These are phyloP conservation scores for Pythium utonaiense DNA, from an alignment of 352 stramenopile genomes.

Conservation along the genomic window DNA sequence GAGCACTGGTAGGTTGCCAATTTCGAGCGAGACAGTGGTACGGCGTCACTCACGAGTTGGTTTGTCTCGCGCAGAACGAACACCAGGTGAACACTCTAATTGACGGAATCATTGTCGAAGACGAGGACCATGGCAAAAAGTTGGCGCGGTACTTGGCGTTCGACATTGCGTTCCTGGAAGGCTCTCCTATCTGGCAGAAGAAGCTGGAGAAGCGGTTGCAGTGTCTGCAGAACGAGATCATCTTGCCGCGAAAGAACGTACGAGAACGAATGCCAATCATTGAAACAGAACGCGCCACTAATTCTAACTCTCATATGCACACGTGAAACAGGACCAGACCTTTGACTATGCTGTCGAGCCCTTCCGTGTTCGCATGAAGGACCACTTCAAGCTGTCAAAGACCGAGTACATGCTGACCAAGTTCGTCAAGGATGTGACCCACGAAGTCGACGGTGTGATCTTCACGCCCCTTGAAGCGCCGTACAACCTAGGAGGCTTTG, in stretches of 20 bases:
- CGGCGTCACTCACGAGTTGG: slow-evolving; percentile 16
- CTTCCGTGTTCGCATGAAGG: slow-evolving; percentile 88
- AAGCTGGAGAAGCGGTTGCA: slow-evolving; percentile 86
- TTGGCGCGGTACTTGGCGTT: slow-evolving; percentile 78
- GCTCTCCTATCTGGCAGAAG: slow-evolving; percentile 78
- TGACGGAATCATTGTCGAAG: slow-evolving; percentile 83
- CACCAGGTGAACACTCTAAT: slow-evolving; percentile 77
- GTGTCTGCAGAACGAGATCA: slow-evolving; percentile 88
- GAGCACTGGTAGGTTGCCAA: slow-evolving; percentile 40
- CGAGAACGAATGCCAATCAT: slow-evolving; percentile 7
- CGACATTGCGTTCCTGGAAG: slow-evolving; percentile 81
- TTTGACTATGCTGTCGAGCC: slow-evolving; percentile 80
- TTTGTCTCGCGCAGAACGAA: slow-evolving; percentile 43
- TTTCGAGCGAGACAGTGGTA: too few relatives aligned
- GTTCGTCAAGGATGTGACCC: slow-evolving; percentile 83
- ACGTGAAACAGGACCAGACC: slow-evolving; percentile 46
- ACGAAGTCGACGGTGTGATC: slow-evolving; percentile 85
- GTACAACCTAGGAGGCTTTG: slow-evolving; percentile 85
- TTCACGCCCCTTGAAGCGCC: slow-evolving; percentile 80
- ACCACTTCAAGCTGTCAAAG: slow-evolving; percentile 85
- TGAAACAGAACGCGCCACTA: not conserved
- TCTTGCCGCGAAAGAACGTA: slow-evolving; percentile 82
- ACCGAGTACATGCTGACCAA: slow-evolving; percentile 84
- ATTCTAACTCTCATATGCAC: not conserved
- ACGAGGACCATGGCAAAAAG: slow-evolving; percentile 74